Evolutionary conservation across 306 rosid species (phyloP), one percentile per base, ranked within the genome.

Genomic region (Dalbergia oliveri): DNA sequence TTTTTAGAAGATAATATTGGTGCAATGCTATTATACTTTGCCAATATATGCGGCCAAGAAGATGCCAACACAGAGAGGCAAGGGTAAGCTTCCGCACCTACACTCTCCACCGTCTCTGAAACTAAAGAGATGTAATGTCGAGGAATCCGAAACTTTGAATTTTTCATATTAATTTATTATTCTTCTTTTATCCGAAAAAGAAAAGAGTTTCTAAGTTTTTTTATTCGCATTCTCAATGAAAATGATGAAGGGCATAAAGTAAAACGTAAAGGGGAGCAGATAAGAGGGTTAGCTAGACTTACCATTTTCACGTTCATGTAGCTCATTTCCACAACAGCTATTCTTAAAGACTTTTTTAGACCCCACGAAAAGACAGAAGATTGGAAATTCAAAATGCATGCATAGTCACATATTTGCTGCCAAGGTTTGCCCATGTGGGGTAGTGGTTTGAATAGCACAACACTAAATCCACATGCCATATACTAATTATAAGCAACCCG

Each of bases 401-500:
- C 0, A 62, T 41, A 13, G 11, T 3, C 4, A 37, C 13, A 11
- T 12, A 33, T 35, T 49, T 15, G 78, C 11, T 63, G 45, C 66
- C 47, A 72, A 62, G 37, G n/a, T 51, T 63, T 51, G 68, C n/a
- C 11, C 73, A 15, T 51, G 74, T 79, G 78, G 57, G 62, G n/a
- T 10, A 59, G 70, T 60, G 63, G 11, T 31, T 69, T 64, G 65
- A 66, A 62, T 51, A 66, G 31, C 53, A 19, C 13, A 31, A 0
- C 15, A 58, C 71, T 33, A 19, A 71, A 72, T 37, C 67, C 14
- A 67, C 14, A 34, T 56, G 23, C 76, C 18, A 57, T 16, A 2
- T 31, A 13, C 56, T 34, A 73, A 66, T 66, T 50, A 77, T 5
- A 11, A 12, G 43, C 74, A 65, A 81, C 73, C 19, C 23, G 37